Conservation (phyloP, 345 rosid species). For the Corchorus olitorius region DNA sequence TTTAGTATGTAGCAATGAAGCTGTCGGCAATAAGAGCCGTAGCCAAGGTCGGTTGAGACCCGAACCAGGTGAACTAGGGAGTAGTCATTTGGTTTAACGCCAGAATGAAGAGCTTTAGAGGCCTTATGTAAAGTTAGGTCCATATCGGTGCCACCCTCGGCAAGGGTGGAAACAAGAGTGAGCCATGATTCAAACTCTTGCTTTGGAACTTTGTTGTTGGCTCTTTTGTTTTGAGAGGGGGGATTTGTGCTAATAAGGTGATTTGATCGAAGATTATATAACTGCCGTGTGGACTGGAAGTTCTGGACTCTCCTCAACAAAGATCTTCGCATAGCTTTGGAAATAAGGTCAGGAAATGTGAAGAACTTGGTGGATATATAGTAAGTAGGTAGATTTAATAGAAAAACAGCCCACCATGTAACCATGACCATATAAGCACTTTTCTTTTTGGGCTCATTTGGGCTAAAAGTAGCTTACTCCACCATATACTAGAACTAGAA, state of each 20-base stretch:
- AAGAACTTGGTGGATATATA: not conserved
- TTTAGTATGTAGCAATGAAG: conserved; percentile 57
- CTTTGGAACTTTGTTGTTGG: not conserved
- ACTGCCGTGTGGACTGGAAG: conserved; percentile 20
- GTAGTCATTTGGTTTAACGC: conserved; percentile 40
- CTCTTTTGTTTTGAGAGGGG: not conserved
- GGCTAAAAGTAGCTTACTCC: too few relatives aligned
- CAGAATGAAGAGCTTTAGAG: conserved; percentile 37
- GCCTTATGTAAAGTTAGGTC: conserved; percentile 35
- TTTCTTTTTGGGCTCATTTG: too few relatives aligned
- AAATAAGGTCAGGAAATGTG: not conserved
- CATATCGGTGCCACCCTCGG: conserved; percentile 27
- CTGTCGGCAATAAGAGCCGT: conserved; percentile 49
- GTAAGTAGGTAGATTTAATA: too few relatives aligned
- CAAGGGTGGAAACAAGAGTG: conserved; percentile 24
- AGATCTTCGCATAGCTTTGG: conserved; percentile 31
- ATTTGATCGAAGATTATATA: conserved; percentile 11
- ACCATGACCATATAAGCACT: too few relatives aligned
- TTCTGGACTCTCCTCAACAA: conserved; percentile 20
- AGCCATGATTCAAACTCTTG: conserved; percentile 23
- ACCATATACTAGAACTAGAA: too few relatives aligned
- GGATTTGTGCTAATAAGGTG: conserved; percentile 7
- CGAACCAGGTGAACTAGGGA: conserved; percentile 55
- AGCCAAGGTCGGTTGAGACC: conserved; percentile 49
- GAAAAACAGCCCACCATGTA: too few relatives aligned